A percentile compares a stretch with the other conserved stretches of the same genome.
Evolutionary conservation across 192 early-diverging fungal species (phyloP).

Genomic region (Backusella liffmaniae): DNA sequence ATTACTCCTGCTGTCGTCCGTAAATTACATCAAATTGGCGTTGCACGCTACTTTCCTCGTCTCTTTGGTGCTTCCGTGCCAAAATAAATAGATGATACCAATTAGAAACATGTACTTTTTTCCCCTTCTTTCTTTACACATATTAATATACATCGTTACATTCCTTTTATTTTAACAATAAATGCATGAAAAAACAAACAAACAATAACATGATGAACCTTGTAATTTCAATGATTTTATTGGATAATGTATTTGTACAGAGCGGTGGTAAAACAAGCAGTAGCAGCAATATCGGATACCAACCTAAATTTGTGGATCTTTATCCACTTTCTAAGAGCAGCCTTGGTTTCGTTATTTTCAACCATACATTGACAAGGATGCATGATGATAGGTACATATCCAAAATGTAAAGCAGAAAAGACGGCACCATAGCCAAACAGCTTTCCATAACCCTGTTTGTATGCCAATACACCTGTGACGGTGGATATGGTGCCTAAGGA

Average conservation of each 20-base stretch:
- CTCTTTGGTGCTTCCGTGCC: constrained; percentile 7
- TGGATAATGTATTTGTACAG: not conserved
- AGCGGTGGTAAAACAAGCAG: not conserved
- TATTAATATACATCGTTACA: not conserved
- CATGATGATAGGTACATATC: not conserved
- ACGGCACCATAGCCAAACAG: not conserved
- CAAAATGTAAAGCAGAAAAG: not conserved
- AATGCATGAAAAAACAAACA: not conserved
- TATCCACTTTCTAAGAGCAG: not conserved
- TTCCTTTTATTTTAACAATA: not conserved
- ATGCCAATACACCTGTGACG: not conserved
- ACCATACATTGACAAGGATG: not conserved
- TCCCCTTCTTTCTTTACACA: not conserved
- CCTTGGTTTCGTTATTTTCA: not conserved
- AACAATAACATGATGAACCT: not conserved
- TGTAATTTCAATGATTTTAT: not conserved
- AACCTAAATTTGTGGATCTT: not conserved
- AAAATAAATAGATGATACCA: constrained; percentile 4
- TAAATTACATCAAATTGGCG: constrained; percentile 48
- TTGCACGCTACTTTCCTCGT: constrained; percentile 32
- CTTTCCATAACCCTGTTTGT: not conserved
- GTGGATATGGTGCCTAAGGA: not conserved
- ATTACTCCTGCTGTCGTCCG: constrained; percentile 54
- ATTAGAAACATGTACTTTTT: not conserved
- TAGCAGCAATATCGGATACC: not conserved